Conservation (phyloP, 352 stramenopile species). For the Globisporangium paddicum region DNA sequence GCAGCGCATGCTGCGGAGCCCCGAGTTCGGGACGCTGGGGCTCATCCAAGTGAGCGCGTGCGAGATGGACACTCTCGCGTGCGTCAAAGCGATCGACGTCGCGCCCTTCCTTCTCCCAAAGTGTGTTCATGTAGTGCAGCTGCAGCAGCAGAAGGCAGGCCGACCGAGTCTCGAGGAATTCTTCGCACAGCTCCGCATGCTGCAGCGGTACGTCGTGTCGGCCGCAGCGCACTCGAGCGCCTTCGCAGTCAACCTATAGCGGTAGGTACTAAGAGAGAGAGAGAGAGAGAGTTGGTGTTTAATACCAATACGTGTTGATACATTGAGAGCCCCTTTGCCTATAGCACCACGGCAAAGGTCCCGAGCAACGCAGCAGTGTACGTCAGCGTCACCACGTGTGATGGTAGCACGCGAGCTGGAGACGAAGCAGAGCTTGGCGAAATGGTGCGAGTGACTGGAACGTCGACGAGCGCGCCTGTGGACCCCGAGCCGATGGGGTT, state of each 20-base stretch:
- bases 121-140: constrained; percentile 22
- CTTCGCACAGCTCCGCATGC: constrained; percentile 52
- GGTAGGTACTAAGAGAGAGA: neutral
- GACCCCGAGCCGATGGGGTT: neutral
- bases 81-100: constrained; percentile 27
- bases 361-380: neutral
- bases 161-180: constrained; percentile 45
- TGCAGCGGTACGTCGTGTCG: constrained; percentile 38
- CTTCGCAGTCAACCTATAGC: constrained; percentile 33
- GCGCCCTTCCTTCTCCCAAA: constrained; percentile 39
- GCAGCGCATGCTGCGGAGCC: constrained; percentile 16
- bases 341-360: neutral
- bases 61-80: constrained; percentile 23
- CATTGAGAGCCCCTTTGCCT: neutral
- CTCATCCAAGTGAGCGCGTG: constrained; percentile 39
- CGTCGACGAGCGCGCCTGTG: neutral
- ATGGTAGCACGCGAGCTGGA: neutral
- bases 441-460: constrained; percentile 2
- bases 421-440: neutral
- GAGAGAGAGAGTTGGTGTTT: neutral
- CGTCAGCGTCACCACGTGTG: neutral
- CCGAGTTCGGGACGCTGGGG: constrained; percentile 29
- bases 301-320: constrained; percentile 1
- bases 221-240: constrained; percentile 26
- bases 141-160: neutral